These are phyloP conservation scores for Metarhizium sp. DNA, from an alignment of 2,329 filamentous ascomycete genomes.

Conservation along the genomic window DNA sequence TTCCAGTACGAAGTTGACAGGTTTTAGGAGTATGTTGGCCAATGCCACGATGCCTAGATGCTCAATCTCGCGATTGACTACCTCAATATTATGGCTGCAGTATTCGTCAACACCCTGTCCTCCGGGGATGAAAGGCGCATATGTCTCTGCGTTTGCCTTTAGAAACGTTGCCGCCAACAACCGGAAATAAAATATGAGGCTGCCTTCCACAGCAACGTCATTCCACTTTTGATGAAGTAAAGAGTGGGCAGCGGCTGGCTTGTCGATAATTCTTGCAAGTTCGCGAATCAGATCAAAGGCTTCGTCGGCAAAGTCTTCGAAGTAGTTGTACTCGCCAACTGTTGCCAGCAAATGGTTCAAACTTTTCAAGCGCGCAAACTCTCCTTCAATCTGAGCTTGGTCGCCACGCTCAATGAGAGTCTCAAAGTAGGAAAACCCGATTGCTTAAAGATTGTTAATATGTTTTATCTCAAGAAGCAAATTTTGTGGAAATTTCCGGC, in stretches of 20 bases:
- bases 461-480: neutral
- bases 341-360: conserved; percentile 62
- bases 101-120: conserved; percentile 55
- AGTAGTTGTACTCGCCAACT: conserved; percentile 60
- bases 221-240: conserved; percentile 64
- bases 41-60: conserved; percentile 75
- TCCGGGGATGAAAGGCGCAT: conserved; percentile 61
- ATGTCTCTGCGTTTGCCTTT: conserved; percentile 61
- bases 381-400: conserved; percentile 54
- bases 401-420: conserved; percentile 62
- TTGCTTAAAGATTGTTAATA: conserved; percentile 44
- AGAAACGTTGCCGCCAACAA: conserved; percentile 79
- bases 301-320: conserved; percentile 76
- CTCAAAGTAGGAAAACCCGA: conserved; percentile 91
- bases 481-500: neutral
- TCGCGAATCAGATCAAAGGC: conserved; percentile 59
- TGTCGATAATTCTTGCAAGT: conserved; percentile 49
- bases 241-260: conserved; percentile 45
- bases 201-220: conserved; percentile 53
- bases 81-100: conserved; percentile 61
- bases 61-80: conserved; percentile 76
- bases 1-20: conserved; percentile 70
- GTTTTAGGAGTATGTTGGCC: conserved; percentile 69
- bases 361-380: conserved; percentile 61
- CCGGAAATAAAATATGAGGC: conserved; percentile 78